phyloP scores from a whole-genome alignment of 2,329 filamentous ascomycete genomes.

The Diaporthe citri region DNA sequence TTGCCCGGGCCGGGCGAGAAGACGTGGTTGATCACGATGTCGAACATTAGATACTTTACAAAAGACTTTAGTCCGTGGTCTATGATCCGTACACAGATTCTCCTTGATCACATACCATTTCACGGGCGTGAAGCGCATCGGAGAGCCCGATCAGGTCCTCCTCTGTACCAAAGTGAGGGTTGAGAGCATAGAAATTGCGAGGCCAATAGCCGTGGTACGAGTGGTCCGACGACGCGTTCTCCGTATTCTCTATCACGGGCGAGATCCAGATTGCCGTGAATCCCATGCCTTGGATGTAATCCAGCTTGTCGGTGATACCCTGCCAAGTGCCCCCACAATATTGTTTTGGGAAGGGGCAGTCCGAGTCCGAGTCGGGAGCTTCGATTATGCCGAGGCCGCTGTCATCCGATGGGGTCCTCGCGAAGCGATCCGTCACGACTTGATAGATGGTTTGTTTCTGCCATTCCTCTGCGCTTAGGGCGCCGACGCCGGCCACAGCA shows the following conservation, averaged over 20 bases:
- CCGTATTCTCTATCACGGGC: constrained; percentile 20
- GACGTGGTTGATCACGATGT: constrained; percentile 69
- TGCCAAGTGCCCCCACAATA: constrained; percentile 31
- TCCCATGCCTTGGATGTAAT: constrained; percentile 25
- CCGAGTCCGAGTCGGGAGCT: not conserved
- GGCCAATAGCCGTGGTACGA: constrained; percentile 44
- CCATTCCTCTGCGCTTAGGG: constrained; percentile 25
- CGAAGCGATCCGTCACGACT: constrained; percentile 21
- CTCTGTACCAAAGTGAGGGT: constrained; percentile 24
- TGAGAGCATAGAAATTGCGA: constrained; percentile 15
- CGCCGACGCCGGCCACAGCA: not conserved
- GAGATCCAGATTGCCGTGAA: constrained; percentile 33
- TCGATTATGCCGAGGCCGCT: not conserved
- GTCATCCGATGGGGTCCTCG: constrained; percentile 7
- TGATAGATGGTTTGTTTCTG: constrained; percentile 32
- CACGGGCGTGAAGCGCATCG: constrained; percentile 39
- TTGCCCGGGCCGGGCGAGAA: constrained; percentile 42
- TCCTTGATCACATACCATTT: constrained; percentile 41
- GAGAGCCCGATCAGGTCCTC: constrained; percentile 18
- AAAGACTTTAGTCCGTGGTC: not conserved
- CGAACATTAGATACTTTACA: constrained; percentile 67
- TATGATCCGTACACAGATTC: no score
- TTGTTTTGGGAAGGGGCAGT: constrained; percentile 4
- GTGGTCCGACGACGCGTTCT: constrained; percentile 38
- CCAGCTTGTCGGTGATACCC: constrained; percentile 26